Conservation (phyloP, 2,329 filamentous ascomycete genomes). For the Phoma sp. region DNA sequence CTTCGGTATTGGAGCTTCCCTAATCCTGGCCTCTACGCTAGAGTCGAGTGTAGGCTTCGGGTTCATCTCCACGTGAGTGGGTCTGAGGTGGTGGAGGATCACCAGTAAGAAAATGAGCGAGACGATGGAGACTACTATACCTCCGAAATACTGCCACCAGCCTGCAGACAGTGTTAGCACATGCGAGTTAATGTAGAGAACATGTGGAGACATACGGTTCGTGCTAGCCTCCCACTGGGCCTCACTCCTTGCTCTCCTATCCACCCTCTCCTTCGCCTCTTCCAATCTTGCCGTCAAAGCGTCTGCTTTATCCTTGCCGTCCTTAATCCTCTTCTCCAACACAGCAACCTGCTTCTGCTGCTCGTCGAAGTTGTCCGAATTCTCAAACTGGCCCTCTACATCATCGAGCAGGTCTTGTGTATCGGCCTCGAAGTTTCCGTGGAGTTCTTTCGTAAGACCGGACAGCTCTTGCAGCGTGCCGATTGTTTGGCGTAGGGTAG, state of each 20-base stretch:
- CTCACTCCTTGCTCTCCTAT: slow-evolving; percentile 72
- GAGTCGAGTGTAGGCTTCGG: slow-evolving; percentile 24
- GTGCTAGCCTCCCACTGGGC: slow-evolving; percentile 71
- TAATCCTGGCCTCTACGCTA: slow-evolving; percentile 28
- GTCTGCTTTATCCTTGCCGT: slow-evolving; percentile 66
- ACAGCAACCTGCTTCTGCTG: slow-evolving; percentile 70
- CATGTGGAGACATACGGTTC: slow-evolving; percentile 43
- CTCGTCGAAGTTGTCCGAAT: slow-evolving; percentile 67
- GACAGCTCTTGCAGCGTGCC: slow-evolving; percentile 72
- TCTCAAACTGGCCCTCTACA: slow-evolving; percentile 65
- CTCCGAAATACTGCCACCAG: slow-evolving; percentile 70
- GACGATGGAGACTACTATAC: slow-evolving; percentile 58
- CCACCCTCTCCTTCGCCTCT: slow-evolving; percentile 68
- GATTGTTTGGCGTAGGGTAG: slow-evolving; percentile 69
- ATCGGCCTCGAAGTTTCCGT: slow-evolving; percentile 66
- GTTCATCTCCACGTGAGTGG: slow-evolving; percentile 17
- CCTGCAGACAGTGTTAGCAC: slow-evolving; percentile 37
- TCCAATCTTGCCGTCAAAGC: slow-evolving; percentile 70
- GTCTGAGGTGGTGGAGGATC: slow-evolving; percentile 43
- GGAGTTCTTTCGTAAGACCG: slow-evolving; percentile 64
- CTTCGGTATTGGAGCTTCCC: slow-evolving; percentile 41
- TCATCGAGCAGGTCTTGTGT: slow-evolving; percentile 67
- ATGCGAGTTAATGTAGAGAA: neutral
- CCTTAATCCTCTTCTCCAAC: slow-evolving; percentile 68
- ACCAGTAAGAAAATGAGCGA: slow-evolving; percentile 57